Percentiles rank a stretch among this genome's conserved stretches.
These are phyloP conservation scores for Mycosphaerella arachidis DNA, from an alignment of 2,329 filamentous ascomycete genomes.

Conservation along the genomic window DNA sequence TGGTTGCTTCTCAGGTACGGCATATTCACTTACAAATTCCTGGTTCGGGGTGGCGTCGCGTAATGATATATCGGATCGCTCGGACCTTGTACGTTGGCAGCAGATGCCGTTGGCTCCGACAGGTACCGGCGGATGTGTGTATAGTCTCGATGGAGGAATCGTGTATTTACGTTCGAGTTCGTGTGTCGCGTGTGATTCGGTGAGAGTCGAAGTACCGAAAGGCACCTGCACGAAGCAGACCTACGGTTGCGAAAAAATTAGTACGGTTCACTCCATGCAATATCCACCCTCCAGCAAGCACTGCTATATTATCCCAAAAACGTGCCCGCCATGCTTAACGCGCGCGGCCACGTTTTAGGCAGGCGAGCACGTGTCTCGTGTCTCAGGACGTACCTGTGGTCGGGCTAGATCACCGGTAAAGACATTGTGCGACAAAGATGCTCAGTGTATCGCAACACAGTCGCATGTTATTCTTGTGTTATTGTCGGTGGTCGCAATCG, in stretches of 20 bases:
- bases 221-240: neutral
- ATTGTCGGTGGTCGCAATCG: neutral
- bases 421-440: conserved; percentile 12
- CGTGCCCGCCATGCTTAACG: neutral
- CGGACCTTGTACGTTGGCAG: neutral
- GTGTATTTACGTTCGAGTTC: neutral
- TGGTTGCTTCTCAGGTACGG: conserved; percentile 1
- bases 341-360: conserved; percentile 1
- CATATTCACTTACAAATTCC: neutral
- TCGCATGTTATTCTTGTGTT: conserved; percentile 3
- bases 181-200: neutral
- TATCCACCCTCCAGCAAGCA: neutral
- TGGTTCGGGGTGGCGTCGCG: neutral
- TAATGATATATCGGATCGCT: neutral
- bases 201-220: neutral
- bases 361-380: conserved; percentile 6
- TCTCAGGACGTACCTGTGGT: conserved; percentile 6
- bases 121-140: neutral
- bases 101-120: neutral
- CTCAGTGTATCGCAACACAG: conserved; percentile 15
- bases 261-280: neutral
- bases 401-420: conserved; percentile 14
- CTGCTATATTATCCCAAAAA: neutral
- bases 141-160: neutral
- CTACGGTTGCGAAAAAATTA: neutral